A percentile compares a stretch with the other conserved stretches of the same genome.
These are phyloP conservation scores for Aureobasidium melanogenum DNA, from an alignment of 2,329 filamentous ascomycete species.

Conservation along the genomic window DNA sequence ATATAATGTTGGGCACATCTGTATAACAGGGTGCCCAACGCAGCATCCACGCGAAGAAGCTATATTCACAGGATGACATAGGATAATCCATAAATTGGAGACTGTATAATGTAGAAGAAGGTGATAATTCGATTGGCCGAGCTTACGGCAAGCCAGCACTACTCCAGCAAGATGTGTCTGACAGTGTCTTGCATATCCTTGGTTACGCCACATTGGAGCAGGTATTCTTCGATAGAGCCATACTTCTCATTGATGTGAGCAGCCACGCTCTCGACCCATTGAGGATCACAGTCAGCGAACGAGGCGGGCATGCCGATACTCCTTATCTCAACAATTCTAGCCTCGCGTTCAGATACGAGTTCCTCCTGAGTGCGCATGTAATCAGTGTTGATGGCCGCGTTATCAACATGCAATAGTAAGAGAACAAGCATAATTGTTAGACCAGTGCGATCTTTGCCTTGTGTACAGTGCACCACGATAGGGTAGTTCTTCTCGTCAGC, in stretches of 20 bases:
- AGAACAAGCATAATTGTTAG: constrained; percentile 60
- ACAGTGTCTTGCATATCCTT: constrained; percentile 23
- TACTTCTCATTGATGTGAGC: constrained; percentile 52
- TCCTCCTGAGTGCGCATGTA: constrained; percentile 59
- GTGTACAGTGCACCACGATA: constrained; percentile 71
- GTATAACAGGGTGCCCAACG: background rate
- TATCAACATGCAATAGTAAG: constrained; percentile 51
- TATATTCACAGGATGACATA: background rate
- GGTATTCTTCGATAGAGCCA: constrained; percentile 58
- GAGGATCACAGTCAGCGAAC: constrained; percentile 58
- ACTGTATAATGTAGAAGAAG: background rate
- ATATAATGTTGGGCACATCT: too few species aligned
- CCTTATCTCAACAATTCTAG: constrained; percentile 58
- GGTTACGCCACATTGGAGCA: constrained; percentile 50
- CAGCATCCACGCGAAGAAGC: background rate
- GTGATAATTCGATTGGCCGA: too few species aligned
- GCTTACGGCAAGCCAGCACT: too few species aligned
- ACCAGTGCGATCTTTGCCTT: constrained; percentile 80
- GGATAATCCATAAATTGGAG: background rate
- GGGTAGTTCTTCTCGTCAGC: constrained; percentile 48
- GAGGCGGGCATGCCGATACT: constrained; percentile 64
- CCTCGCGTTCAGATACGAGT: constrained; percentile 52
- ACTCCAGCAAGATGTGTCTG: constrained; percentile 5
- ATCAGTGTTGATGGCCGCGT: constrained; percentile 57
- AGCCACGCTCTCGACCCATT: constrained; percentile 54